Base-by-base conservation (phyloP, 1,284 basidiomycete species). In the Limonomyces culmigenus region DNA sequence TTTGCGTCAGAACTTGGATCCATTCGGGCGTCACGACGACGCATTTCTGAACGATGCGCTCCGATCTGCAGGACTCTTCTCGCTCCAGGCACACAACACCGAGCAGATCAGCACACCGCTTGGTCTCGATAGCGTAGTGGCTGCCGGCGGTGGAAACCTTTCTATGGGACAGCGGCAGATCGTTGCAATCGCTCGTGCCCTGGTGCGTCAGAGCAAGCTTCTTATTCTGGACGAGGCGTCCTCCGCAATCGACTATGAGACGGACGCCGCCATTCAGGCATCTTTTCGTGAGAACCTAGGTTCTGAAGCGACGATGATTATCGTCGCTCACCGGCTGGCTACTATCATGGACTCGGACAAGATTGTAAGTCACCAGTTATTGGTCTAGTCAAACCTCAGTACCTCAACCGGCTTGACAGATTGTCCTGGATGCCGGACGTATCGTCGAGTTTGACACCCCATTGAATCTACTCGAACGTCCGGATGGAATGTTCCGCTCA, bases 361-460 rank as follows among this genome's bases (percentile, higher is more conserved):
- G 11, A 52, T 62, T 39, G 51, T 58, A 42, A 38, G 60, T 47
- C 3, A 20, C n/a, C n/a, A 3, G 14, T 30, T 4, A 13, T 2
- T 12, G 21, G 3, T 14, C 10, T 19, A 19, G 2, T 13, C 18
- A 18, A 5, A 17, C 19, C 19, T 18, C 17, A 15, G 15, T 14
- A 27, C n/a, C 35, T 17, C 6, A n/a, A 12, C 34, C 15, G 6
- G n/a, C 18, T 19, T 15, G 6, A 19, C 17, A 60, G 57, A 55
- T 62, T 52, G 58, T 62, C 12, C 44, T 60, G 25, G 56, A 63
- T 34, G 50, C 50, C 4, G 58, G 60, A 18, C 47, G 48, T 12
- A 51, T 55, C 18, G 51, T 60, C 6, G 72, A 75, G 45, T 74
- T 66, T 39, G 70, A 66, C 45, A 62, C 62, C 33, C 84, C 84